These are phyloP conservation scores for Aspergillus versicolor DNA, from an alignment of 2,329 filamentous ascomycete species.

Conservation along the genomic window DNA sequence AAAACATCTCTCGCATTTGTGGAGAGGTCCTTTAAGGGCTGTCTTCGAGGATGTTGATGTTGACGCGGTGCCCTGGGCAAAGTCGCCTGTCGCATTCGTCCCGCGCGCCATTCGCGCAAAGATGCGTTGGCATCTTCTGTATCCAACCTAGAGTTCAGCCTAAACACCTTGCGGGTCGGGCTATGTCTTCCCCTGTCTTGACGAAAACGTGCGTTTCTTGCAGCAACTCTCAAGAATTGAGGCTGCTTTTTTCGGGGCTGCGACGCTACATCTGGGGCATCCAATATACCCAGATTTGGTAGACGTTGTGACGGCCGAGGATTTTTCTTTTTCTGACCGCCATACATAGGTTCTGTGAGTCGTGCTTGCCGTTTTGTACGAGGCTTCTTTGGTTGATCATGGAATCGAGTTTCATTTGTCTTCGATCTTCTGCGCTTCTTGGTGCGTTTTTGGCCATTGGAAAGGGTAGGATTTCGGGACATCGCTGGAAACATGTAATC, in stretches of 20 bases:
- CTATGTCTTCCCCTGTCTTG: conserved; percentile 52
- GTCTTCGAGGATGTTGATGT: conserved; percentile 18
- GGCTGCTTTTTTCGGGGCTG: conserved; percentile 39
- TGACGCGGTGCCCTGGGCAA: conserved; percentile 18
- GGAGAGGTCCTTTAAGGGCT: conserved; percentile 23
- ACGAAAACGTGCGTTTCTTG: conserved; percentile 50
- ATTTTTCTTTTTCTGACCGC: conserved; percentile 20
- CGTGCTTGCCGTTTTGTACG: conserved; percentile 34
- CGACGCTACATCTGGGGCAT: conserved; percentile 42
- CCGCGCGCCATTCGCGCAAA: conserved; percentile 53
- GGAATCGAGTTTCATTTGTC: conserved; percentile 1
- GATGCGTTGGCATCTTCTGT: conserved; percentile 54
- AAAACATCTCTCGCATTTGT: conserved; percentile 15
- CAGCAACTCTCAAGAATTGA: conserved; percentile 57
- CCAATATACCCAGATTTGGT: conserved; percentile 51
- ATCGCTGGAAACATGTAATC: conserved; percentile 41
- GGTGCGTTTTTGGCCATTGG: conserved; percentile 18
- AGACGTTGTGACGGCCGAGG: conserved; percentile 19
- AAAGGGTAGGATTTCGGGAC: conserved; percentile 21
- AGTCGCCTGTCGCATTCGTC: conserved; percentile 37
- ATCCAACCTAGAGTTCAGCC: conserved; percentile 52
- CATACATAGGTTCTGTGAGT: conserved; percentile 35
- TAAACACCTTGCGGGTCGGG: conserved; percentile 52
- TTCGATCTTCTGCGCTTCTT: conserved; percentile 19
- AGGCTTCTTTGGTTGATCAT: conserved; percentile 21